Evolutionary conservation across 2,329 filamentous ascomycete genomes (phyloP), one percentile per base, ranked within the genome.

Genomic region (Pyricularia pennisetigena): DNA sequence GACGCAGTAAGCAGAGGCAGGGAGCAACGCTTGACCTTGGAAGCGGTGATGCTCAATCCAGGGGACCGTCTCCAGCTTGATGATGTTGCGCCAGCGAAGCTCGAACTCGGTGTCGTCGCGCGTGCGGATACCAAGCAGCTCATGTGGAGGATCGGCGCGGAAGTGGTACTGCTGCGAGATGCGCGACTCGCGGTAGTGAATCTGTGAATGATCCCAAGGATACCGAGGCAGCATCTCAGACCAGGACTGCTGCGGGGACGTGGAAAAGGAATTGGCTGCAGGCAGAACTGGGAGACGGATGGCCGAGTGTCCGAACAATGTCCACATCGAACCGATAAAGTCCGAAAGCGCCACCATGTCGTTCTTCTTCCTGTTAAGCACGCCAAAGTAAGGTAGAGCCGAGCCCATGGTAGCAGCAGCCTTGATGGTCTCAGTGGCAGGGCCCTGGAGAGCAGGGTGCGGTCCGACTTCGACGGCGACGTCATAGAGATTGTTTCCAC

Each of bases 191-290:
- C 79, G 76, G 75, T 80, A 83, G 70, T 81, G 76, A 0, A 71
- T 68, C 29, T 78, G 76, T 1, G 77, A 76, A 71, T 84, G 82
- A 62, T 85, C 80, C 81, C 83, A 85, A 0, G 79, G 77, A 68
- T 85, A 86, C 0, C 72, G 68, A 0, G 83, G 83, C 0, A 81
- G 68, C 49, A 76, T 69, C 1, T 63, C 24, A 5, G 77, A 65
- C 4, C 71, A 71, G 9, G 68, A 64, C 0, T 68, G 20, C 29
- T 41, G 49, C 10, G 26, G 29, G 0, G 30, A 23, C 4, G 28
- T 20, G 20, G 64, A 29, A 16, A n/a, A 20, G 4, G 30, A 16
- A 69, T 32, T 9, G 72, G 71, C 20, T 73, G 71, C 1, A 71
- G 30, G 0, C 74, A 76, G n/a, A 70, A 67, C 4, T 66, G n/a